These are phyloP conservation scores for Neonectria punicea DNA, from an alignment of 2,329 filamentous ascomycete species.

Conservation along the genomic window DNA sequence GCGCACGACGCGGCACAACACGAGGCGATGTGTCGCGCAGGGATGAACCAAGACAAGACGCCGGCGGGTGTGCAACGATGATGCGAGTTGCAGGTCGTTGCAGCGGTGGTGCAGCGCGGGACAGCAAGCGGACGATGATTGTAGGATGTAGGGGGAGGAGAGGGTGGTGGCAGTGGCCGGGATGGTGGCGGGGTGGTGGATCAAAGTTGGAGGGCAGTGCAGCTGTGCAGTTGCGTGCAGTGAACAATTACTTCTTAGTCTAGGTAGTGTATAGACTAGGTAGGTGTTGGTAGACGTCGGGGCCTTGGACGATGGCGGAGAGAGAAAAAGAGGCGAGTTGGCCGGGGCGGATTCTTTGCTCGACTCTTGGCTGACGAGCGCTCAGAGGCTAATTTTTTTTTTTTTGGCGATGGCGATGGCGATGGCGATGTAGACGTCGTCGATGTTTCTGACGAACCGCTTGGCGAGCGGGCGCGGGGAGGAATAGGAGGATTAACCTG, in stretches of 20 bases:
- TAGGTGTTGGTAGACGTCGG: neutral
- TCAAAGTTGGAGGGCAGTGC: conserved; percentile 18
- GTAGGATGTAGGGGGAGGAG: neutral
- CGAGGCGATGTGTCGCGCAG: conserved; percentile 37
- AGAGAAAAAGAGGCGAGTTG: no score
- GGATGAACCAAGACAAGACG: conserved; percentile 30
- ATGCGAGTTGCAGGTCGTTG: conserved; percentile 31
- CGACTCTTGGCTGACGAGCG: conserved; percentile 6
- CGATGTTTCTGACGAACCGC: conserved; percentile 3
- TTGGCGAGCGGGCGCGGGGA: neutral
- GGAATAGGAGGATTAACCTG: neutral
- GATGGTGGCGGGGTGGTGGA: conserved; percentile 25
- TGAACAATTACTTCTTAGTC: no score
- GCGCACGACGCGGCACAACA: conserved; percentile 30
- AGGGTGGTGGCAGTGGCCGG: conserved; percentile 14
- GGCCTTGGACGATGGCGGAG: no score
- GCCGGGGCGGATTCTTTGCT: neutral
- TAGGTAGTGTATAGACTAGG: no score
- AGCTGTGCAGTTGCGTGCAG: neutral
- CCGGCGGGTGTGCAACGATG: conserved; percentile 32
- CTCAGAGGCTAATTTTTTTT: no score
- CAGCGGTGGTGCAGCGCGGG: conserved; percentile 15
- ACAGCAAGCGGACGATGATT: conserved; percentile 3
- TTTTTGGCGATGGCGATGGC: no score
- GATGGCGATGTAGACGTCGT: conserved; percentile 10